Evolutionary conservation across 495 filamentous ascomycete species (phyloP).

Genomic region (Penicillium turbatum): DNA sequence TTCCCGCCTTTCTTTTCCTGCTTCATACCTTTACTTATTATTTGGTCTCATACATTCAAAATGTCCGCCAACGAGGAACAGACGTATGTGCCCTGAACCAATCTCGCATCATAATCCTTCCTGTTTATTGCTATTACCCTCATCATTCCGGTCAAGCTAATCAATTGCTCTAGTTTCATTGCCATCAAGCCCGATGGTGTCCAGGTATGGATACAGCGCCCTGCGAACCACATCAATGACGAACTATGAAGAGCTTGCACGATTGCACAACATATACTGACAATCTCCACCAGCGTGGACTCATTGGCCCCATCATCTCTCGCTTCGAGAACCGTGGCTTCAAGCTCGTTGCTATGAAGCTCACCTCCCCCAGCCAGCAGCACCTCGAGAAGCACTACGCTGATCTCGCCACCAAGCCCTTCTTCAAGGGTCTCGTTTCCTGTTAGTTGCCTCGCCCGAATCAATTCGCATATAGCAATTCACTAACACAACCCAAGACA

Average conservation of each 20-base stretch:
- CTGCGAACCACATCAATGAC: background rate
- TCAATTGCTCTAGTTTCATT: slow-evolving; percentile 71
- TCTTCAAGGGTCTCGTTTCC: slow-evolving; percentile 89
- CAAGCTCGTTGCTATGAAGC: slow-evolving; percentile 98
- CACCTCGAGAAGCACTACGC: slow-evolving; percentile 98
- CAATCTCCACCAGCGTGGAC: slow-evolving; percentile 67
- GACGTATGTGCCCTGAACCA: slow-evolving; percentile 63
- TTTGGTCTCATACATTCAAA: slow-evolving; percentile 46
- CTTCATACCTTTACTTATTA: slow-evolving; percentile 27
- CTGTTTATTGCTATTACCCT: slow-evolving; percentile 9
- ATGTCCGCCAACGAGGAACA: slow-evolving; percentile 75
- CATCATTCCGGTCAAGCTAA: slow-evolving; percentile 47
- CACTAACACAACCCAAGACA: slow-evolving; percentile 57
- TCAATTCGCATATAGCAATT: background rate
- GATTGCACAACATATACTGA: slow-evolving; percentile 23
- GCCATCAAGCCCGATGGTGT: slow-evolving; percentile 99
- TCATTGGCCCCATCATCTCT: slow-evolving; percentile 91
- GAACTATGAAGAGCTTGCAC: slow-evolving; percentile 5
- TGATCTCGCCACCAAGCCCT: slow-evolving; percentile 88
- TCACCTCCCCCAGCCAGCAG: slow-evolving; percentile 75
- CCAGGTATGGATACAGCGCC: slow-evolving; percentile 61
- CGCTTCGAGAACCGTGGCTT: slow-evolving; percentile 96
- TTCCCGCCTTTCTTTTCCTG: slow-evolving; percentile 26
- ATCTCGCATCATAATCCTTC: slow-evolving; percentile 3
- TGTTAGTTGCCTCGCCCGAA: slow-evolving; percentile 50